Evolutionary conservation across 2,329 filamentous ascomycete species (phyloP).

Genomic region (Hypoxylon sp.): DNA sequence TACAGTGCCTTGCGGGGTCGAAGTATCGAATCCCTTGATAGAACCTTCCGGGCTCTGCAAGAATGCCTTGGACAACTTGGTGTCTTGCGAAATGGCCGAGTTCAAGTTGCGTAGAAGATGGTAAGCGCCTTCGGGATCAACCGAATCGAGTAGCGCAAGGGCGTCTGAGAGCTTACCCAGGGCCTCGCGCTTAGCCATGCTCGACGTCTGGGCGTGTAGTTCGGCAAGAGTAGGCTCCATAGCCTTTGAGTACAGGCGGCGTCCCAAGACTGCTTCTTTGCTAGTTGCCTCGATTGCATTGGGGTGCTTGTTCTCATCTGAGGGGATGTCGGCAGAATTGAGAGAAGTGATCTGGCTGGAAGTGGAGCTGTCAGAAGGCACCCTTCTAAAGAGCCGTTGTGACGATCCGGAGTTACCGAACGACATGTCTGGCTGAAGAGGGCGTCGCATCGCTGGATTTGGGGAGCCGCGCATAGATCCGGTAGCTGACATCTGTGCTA

Average conservation of each 20-base stretch:
- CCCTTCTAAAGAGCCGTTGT: slow-evolving; percentile 89
- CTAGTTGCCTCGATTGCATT: slow-evolving; percentile 68
- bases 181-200: slow-evolving; percentile 79
- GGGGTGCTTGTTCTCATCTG: slow-evolving; percentile 75
- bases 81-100: slow-evolving; percentile 77
- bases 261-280: slow-evolving; percentile 87
- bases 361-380: slow-evolving; percentile 75
- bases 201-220: slow-evolving; percentile 81
- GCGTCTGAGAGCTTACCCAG: slow-evolving; percentile 86
- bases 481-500: slow-evolving; percentile 53
- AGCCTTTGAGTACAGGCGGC: slow-evolving; percentile 83
- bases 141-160: slow-evolving; percentile 83
- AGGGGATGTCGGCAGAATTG: slow-evolving; percentile 57
- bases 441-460: slow-evolving; percentile 72
- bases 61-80: slow-evolving; percentile 69
- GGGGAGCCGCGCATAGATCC: slow-evolving; percentile 57
- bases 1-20: slow-evolving; percentile 66
- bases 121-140: slow-evolving; percentile 92
- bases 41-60: slow-evolving; percentile 54
- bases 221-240: slow-evolving; percentile 88
- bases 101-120: slow-evolving; percentile 84
- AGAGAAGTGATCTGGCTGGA: slow-evolving; percentile 56
- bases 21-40: slow-evolving; percentile 50
- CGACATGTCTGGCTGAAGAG: slow-evolving; percentile 88
- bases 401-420: slow-evolving; percentile 95